phyloP scores from a whole-genome alignment of 1,139 yeast species.

The Candida glucosophila region DNA sequence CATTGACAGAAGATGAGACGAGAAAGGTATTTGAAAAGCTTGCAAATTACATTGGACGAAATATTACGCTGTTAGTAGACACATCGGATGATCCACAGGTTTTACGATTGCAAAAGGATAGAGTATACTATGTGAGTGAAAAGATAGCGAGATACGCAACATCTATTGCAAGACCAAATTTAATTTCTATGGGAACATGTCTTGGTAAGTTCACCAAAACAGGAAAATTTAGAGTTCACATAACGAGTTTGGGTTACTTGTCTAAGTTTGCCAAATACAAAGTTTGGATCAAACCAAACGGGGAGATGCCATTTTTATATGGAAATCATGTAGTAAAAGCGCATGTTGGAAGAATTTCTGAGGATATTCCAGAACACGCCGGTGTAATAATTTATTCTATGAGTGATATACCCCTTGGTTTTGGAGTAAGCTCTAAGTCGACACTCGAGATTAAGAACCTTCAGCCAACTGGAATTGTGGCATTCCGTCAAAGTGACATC shows the following conservation, averaged over 20 bases:
- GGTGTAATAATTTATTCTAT: constrained; percentile 88
- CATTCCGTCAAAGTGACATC: constrained; percentile 94
- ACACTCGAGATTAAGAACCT: constrained; percentile 82
- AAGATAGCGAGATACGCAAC: constrained; percentile 81
- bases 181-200: constrained; percentile 90
- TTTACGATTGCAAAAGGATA: constrained; percentile 88
- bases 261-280: constrained; percentile 88
- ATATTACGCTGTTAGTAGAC: constrained; percentile 80
- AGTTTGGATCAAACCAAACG: constrained; percentile 93
- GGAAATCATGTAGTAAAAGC: constrained; percentile 97
- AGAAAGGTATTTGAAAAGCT: constrained; percentile 92
- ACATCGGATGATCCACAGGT: constrained; percentile 89
- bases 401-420: constrained; percentile 91
- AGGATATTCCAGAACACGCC: constrained; percentile 96
- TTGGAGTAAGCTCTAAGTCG: constrained; percentile 90
- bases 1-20: constrained; percentile 94
- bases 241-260: constrained; percentile 78
- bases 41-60: constrained; percentile 93
- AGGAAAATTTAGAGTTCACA: constrained; percentile 90
- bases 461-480: constrained; percentile 91
- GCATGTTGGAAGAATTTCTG: constrained; percentile 93
- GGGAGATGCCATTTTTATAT: constrained; percentile 96
- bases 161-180: constrained; percentile 75
- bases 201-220: constrained; percentile 96
- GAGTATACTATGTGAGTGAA: constrained; percentile 90